Conservation (phyloP, 345 rosid species). For the Viola odorata region DNA sequence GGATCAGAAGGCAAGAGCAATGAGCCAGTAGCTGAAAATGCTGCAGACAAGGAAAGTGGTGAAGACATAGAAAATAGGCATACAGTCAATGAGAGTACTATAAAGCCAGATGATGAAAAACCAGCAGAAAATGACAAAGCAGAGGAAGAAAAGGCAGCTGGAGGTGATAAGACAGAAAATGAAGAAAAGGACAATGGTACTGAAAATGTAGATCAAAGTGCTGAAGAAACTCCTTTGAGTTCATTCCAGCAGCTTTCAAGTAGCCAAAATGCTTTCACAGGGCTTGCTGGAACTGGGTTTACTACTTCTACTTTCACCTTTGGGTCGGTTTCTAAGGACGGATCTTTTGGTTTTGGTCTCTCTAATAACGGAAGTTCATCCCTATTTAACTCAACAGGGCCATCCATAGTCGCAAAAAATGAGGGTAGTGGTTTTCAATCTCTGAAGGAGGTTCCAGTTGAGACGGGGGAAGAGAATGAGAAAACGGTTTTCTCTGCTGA, state of each 20-base stretch:
- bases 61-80: constrained; percentile 20
- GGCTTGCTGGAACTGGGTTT: constrained; percentile 86
- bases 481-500: constrained; percentile 68
- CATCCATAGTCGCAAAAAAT: constrained; percentile 48
- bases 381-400: constrained; percentile 41
- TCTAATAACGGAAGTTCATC: constrained; percentile 59
- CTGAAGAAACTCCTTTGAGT: constrained; percentile 49
- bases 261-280: constrained; percentile 87
- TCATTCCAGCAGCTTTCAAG: constrained; percentile 96
- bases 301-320: constrained; percentile 65
- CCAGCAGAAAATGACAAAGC: constrained; percentile 1
- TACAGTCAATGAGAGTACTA: constrained; percentile 28
- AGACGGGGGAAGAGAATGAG: constrained; percentile 97
- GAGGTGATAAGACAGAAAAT: constrained; percentile 13
- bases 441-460: constrained; percentile 72
- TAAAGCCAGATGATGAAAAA: constrained; percentile 30
- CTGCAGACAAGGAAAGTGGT: constrained; percentile 21
- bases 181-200: constrained; percentile 35
- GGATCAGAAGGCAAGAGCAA: constrained; percentile 3
- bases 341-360: constrained; percentile 51
- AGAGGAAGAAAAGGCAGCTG: constrained; percentile 7
- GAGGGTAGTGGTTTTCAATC: constrained; percentile 58
- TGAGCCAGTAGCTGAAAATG: constrained; percentile 18
- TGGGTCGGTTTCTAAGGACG: constrained; percentile 48
- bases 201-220: constrained; percentile 36